Conservation (phyloP, 768 basidiomycete species). For the Boletus pseudopeckii region DNA sequence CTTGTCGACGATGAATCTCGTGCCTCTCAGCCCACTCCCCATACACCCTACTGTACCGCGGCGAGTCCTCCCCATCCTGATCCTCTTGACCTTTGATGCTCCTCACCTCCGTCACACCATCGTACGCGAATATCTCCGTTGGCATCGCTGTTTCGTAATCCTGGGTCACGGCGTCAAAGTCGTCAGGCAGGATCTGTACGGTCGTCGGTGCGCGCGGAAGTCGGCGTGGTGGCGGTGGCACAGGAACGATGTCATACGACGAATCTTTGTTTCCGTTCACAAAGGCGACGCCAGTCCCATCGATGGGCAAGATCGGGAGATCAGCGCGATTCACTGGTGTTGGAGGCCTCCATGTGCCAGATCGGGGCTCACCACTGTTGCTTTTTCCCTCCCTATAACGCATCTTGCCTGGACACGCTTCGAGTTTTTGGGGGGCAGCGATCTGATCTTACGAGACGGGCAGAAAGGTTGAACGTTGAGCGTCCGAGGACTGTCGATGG, state of each 20-base stretch:
- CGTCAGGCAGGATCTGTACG: constrained; percentile 29
- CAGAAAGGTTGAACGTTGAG: background rate
- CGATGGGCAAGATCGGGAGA: constrained; percentile 13
- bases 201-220: constrained; percentile 32
- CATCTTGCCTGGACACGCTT: constrained; percentile 11
- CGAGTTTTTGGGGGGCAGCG: background rate
- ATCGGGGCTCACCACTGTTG: constrained; percentile 27
- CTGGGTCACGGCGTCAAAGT: constrained; percentile 30
- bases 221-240: constrained; percentile 16
- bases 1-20: constrained; percentile 27
- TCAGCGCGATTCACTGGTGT: constrained; percentile 5
- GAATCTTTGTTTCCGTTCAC: constrained; percentile 23
- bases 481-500: background rate
- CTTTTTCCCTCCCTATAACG: constrained; percentile 23
- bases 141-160: constrained; percentile 27
- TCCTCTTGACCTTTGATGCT: constrained; percentile 8
- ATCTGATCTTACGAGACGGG: constrained; percentile 1
- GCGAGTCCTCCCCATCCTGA: constrained; percentile 2
- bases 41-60: constrained; percentile 29
- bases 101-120: constrained; percentile 25
- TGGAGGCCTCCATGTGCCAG: background rate
- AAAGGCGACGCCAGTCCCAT: background rate
- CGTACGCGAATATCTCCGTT: constrained; percentile 23
- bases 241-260: constrained; percentile 31
- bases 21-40: constrained; percentile 32